A percentile compares a stretch with the other conserved stretches of the same genome.
Conservation (phyloP, 208 protist genomes). For the Acanthamoeba polyphaga region DNA sequence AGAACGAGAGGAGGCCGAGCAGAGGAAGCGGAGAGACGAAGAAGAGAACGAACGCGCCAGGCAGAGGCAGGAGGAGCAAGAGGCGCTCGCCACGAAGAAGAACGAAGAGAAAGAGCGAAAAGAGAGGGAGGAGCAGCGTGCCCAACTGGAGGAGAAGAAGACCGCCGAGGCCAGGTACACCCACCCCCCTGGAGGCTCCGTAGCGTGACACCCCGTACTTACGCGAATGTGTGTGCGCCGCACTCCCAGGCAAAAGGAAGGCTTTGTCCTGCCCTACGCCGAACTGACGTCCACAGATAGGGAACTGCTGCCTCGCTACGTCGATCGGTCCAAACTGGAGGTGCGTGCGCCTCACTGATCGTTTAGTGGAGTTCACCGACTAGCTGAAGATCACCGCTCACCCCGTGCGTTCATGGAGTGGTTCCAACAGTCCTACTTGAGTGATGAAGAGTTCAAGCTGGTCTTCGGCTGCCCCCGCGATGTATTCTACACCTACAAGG, state of each 20-base stretch:
- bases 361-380: background rate
- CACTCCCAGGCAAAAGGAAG: background rate
- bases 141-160: background rate
- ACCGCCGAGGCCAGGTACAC: background rate
- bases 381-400: background rate
- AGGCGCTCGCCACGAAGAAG: background rate
- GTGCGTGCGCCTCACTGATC: background rate
- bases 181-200: background rate
- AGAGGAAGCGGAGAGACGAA: background rate
- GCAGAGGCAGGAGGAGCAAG: background rate
- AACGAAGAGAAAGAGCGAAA: background rate
- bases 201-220: background rate
- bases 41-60: background rate
- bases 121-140: background rate
- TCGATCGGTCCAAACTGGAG: conserved; percentile 18
- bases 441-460: background rate
- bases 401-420: background rate
- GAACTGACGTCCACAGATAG: background rate
- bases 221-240: background rate
- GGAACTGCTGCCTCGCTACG: conserved; percentile 1
- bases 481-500: conserved; percentile 27
- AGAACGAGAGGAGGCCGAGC: background rate
- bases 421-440: background rate
- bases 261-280: background rate
- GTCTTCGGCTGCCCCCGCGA: background rate